These are phyloP conservation scores for Cadophora malorum DNA, from an alignment of 2,329 filamentous ascomycete species.

Conservation along the genomic window DNA sequence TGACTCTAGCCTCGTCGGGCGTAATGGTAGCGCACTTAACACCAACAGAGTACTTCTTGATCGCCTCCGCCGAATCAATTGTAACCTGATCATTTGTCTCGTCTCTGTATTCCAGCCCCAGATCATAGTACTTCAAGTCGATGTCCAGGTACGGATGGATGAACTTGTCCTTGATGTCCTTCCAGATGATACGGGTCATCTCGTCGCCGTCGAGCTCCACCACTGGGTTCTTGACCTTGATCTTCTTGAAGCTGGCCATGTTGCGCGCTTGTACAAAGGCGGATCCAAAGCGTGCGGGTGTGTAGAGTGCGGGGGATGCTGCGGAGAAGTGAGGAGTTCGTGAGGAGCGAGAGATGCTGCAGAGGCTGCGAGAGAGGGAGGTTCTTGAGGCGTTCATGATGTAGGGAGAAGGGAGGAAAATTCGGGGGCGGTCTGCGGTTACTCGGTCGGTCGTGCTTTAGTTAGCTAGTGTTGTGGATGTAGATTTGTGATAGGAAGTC, in stretches of 20 bases:
- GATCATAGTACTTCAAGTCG: constrained; percentile 97
- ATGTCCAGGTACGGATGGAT: constrained; percentile 96
- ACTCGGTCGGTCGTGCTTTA: constrained; percentile 15
- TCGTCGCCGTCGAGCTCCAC: constrained; percentile 94
- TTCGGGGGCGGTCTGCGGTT: constrained; percentile 9
- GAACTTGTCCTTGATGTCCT: constrained; percentile 99
- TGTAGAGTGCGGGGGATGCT: constrained; percentile 22
- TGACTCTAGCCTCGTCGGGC: constrained; percentile 91
- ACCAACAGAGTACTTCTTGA: constrained; percentile 98
- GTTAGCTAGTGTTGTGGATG: constrained; percentile 10
- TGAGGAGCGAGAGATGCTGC: constrained; percentile 18
- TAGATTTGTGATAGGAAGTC: constrained; percentile 17
- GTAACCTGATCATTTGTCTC: constrained; percentile 97
- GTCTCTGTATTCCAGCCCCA: constrained; percentile 93
- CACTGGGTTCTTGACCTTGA: constrained; percentile 99
- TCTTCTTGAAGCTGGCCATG: constrained; percentile 76
- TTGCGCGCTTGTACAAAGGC: constrained; percentile 49
- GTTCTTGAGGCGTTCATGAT: constrained; percentile 33
- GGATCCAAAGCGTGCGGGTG: constrained; percentile 32
- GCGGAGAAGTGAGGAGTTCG: not conserved
- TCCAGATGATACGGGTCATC: constrained; percentile 99
- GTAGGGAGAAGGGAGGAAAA: constrained; percentile 15
- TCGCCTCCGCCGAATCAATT: constrained; percentile 91
- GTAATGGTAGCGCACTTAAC: constrained; percentile 99
- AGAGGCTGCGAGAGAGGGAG: constrained; percentile 27